Conservation (phyloP, 176 grass and related monocot genomes). For the Saccharum spontaneum region DNA sequence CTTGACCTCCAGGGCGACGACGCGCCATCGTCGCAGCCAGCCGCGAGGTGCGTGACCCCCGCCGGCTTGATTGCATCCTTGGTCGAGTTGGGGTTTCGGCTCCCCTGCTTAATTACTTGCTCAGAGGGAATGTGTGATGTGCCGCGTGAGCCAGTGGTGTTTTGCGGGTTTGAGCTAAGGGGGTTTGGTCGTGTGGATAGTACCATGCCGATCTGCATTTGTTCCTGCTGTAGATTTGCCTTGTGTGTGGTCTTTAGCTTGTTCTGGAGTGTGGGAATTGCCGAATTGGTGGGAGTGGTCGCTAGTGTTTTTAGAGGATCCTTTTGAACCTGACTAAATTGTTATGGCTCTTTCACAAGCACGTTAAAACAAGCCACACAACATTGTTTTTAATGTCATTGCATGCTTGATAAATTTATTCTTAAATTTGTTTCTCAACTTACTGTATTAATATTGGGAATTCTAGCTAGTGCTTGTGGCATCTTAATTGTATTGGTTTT, state of each 20-base stretch:
- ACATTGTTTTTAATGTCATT: not conserved
- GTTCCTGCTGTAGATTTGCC: constrained; percentile 23
- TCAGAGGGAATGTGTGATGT: not conserved
- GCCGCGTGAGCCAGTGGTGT: not conserved
- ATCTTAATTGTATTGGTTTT: not conserved
- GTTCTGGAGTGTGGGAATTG: not conserved
- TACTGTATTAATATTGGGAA: not conserved
- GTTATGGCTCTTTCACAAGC: not conserved
- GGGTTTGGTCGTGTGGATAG: constrained; percentile 8
- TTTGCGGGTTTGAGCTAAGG: not conserved
- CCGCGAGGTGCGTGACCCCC: constrained; percentile 53
- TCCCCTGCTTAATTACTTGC: constrained; percentile 7
- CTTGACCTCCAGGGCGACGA: constrained; percentile 74
- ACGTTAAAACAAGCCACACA: not conserved
- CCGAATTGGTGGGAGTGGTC: not conserved
- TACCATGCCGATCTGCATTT: constrained; percentile 26
- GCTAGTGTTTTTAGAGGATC: not conserved
- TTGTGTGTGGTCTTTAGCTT: not conserved
- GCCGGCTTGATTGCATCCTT: not conserved
- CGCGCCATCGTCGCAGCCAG: constrained; percentile 57
- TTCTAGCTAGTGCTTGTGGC: not conserved
- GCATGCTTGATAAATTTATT: constrained; percentile 5
- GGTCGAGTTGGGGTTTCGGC: constrained; percentile 16
- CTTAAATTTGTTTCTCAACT: not conserved
- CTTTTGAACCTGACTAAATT: not conserved